Percentiles rank a stretch among this genome's conserved stretches.
Evolutionary conservation across 2,329 filamentous ascomycete genomes (phyloP).

Genomic region (Talaromyces funiculosus): DNA sequence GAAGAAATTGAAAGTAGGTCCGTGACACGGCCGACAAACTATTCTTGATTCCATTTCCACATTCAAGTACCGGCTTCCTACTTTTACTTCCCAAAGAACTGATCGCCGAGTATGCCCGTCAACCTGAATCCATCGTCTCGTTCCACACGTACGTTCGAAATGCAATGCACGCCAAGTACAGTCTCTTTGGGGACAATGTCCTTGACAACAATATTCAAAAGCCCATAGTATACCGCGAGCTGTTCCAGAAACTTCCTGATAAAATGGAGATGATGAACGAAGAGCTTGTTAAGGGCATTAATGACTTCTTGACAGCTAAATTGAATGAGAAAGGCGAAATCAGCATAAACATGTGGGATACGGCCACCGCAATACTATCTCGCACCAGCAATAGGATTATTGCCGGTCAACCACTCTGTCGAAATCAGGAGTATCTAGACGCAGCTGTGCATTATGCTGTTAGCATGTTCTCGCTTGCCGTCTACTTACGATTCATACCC

Average conservation of each 20-base stretch:
- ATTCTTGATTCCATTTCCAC: neutral
- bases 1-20: neutral
- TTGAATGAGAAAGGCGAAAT: neutral
- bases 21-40: neutral
- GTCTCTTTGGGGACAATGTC: neutral
- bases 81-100: neutral
- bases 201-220: neutral
- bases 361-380: neutral
- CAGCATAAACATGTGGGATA: neutral
- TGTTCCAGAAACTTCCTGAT: neutral
- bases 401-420: neutral
- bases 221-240: neutral
- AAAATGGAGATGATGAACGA: neutral
- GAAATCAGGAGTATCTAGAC: neutral
- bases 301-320: neutral
- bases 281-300: neutral
- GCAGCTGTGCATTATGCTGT: neutral
- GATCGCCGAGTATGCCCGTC: neutral
- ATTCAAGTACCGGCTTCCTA: neutral
- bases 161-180: neutral
- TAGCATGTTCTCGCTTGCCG: neutral
- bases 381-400: neutral
- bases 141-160: neutral
- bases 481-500: neutral
- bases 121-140: neutral